Conservation (phyloP, 2,329 filamentous ascomycete species). For the Penicillium sp. region DNA sequence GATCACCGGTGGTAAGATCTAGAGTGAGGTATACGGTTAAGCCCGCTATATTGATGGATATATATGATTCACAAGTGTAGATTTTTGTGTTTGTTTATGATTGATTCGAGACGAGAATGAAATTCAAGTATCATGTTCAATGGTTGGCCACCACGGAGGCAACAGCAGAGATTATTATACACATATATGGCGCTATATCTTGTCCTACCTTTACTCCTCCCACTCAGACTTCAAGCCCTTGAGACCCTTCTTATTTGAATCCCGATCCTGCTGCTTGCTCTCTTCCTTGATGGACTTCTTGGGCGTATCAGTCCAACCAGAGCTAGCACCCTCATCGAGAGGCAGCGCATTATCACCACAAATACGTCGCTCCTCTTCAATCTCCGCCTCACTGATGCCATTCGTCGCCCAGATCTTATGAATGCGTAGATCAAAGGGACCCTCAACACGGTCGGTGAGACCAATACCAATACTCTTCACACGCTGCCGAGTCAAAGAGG, state of each 20-base stretch:
- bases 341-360: constrained; percentile 42
- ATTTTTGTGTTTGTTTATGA: constrained; percentile 8
- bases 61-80: neutral
- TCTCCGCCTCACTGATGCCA: constrained; percentile 46
- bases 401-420: constrained; percentile 92
- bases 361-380: constrained; percentile 43
- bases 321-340: constrained; percentile 37
- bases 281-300: constrained; percentile 3
- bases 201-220: constrained; percentile 24
- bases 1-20: constrained; percentile 58
- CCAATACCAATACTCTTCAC: constrained; percentile 84
- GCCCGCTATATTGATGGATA: neutral
- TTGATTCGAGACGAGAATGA: constrained; percentile 11
- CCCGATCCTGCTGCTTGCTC: constrained; percentile 12
- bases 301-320: constrained; percentile 26
- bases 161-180: constrained; percentile 11
- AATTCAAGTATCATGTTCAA: constrained; percentile 2
- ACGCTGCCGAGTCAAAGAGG: constrained; percentile 81
- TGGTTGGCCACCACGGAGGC: neutral
- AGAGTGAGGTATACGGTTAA: constrained; percentile 5
- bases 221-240: constrained; percentile 39
- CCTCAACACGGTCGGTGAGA: constrained; percentile 82
- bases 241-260: constrained; percentile 34
- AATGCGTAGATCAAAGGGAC: constrained; percentile 83
- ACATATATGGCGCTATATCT: neutral